Evolutionary conservation across 768 basidiomycete genomes (phyloP), one percentile per base, ranked within the genome.

Genomic region (Termitomyces sp.): DNA sequence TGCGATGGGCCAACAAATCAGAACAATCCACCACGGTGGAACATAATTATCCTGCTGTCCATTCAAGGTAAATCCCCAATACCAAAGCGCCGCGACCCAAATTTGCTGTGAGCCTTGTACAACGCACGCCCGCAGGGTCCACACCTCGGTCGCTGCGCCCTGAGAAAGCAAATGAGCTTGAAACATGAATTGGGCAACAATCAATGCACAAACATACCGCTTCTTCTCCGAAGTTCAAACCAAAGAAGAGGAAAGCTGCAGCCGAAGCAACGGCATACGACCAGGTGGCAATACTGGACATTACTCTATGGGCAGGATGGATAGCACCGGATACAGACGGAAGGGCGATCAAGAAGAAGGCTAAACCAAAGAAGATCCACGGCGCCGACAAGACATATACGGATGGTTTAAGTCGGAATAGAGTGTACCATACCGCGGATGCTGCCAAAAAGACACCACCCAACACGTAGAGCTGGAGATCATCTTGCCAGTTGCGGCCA

Each of bases 181-280:
- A 8, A 54, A 44, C 52, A 22, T 31, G 1, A 56, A 30, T 31
- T 48, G 27, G 33, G n/a, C 49, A 22, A n/a, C 16, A 49, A 36
- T 12, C 22, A 39, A 41, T 41, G 8, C n/a, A 7, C 11, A 46
- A 42, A 76, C 80, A 52, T 72, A 89, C 90, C 18, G 94, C 95
- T 80, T 96, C 95, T 76, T 97, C 95, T 71, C 95, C 95, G 70
- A 97, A 97, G 73, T 97, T 97, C 61, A 95, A 81, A 67, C 94
- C 95, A 67, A 97, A 97, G 82, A 93, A 95, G 51, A 86, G 75
- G 80, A 96, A 97, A 12, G 92, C 88, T 33, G 92, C 95, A 13
- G 94, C 88, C n/a, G 95, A 96, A 20, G 89, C 94, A 52, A 93
- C 72, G 33, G 94, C 95, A 74, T 97, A 97, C 47, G 78, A 84